Base-by-base conservation (phyloP, 441 rosid species). In the Lepidium campestre region DNA sequence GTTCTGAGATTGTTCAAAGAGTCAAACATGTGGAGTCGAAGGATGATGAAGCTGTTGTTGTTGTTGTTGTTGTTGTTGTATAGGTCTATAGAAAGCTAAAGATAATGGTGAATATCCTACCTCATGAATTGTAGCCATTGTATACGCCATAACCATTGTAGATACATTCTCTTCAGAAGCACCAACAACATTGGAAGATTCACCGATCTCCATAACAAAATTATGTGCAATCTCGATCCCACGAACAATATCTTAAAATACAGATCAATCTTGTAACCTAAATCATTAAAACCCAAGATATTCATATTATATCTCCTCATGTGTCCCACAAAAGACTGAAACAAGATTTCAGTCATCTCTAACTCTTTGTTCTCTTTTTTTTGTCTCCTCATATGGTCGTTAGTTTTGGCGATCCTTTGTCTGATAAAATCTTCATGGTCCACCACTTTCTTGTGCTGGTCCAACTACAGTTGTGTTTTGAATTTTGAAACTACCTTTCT, bases 381-480 rank as follows among this genome's bases (percentile, higher is more conserved):
- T 32, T 63, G 81, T 41, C 62, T 87, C 75, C 65, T 68, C n/a
- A n/a, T n/a, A n/a, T n/a, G n/a, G 8, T 29, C 32, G 0, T 0
- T 2, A 2, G 32, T 3, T 29, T 29, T 29, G 0, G 34, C 34
- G 34, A 87, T 72, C 49, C 91, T 79, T 34, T 80, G 82, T 31
- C 37, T 25, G 12, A 84, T 68, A 68, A 80, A 87, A 0, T 77
- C 55, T 32, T 81, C 88, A 34, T 82, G 86, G 37, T 81, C 79
- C 71, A 79, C 73, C 87, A 80, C 82, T 62, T 84, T 89, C 65
- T 80, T 83, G 35, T 79, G 32, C 7, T 84, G 85, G 22, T 87
- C 88, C 81, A 81, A 79, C 29, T 79, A 79, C 0, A 87, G 85
- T 68, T 82, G 55, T 57, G 18, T 65, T 39, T 49, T 59, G 67